Base-by-base conservation (phyloP, 495 filamentous ascomycete species). In the Echria macrotheca region DNA sequence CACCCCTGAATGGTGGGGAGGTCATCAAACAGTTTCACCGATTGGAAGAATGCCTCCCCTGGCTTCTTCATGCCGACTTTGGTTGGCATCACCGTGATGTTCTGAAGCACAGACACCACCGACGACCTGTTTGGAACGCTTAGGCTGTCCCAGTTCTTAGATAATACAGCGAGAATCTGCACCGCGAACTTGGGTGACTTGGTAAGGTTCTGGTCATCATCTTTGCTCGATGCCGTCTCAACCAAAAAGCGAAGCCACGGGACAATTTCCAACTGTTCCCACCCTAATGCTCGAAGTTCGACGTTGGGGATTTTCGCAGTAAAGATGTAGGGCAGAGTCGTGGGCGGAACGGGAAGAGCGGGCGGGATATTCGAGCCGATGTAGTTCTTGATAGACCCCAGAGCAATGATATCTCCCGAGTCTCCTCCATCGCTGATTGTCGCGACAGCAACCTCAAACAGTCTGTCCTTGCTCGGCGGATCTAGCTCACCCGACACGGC, bases 11-110 rank as follows among this genome's bases (percentile, higher is more conserved):
- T 78, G 10, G 83, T 81, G 3, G 94, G 91, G 8, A 99, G 73
- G 58, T 99, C 94, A 48, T 94, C 85, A 60, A 99, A 99, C 6
- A 97, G 71, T 56, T 87, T 91, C 17, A 97, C 94, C 11, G 79
- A 83, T n/a, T 83, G 78, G 60, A 99, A 96, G 64, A 96, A 99
- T 0, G 94, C 81, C 54, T 97, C 90, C 10, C 69, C 67, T 17
- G 94, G 94, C 58, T 79, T 85, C 54, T 75, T 86, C 91, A 97
- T 91, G 8, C 94, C 94, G 53, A 83, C 64, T 59, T 84, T 96
- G 0, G 94, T 97, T 0, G 94, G 94, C 50, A 99, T 91, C 21
- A 93, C 77, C 3, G 87, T 83, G 24, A 83, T 73, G 19, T 75
- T 69, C 33, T 78, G 74, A 8, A 97, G 68, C 6, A 85, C 63